Conservation (phyloP, 495 filamentous ascomycete species). For the Zalerion maritima region DNA sequence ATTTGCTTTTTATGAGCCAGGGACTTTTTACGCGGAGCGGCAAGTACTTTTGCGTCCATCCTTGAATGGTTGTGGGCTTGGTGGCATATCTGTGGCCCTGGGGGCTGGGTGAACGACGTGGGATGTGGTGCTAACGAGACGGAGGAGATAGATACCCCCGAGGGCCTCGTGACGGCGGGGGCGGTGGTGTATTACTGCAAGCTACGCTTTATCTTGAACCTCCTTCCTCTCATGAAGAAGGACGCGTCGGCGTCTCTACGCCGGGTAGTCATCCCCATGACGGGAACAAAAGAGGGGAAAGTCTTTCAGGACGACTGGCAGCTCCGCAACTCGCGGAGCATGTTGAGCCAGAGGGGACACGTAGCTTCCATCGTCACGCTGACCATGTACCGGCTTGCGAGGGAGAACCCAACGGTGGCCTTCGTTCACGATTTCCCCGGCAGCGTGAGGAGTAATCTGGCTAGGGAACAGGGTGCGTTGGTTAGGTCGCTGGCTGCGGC, state of each 20-base stretch:
- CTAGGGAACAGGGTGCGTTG: conserved; percentile 9
- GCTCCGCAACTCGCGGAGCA: conserved; percentile 13
- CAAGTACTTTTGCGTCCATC: conserved; percentile 1
- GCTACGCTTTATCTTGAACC: conserved; percentile 44
- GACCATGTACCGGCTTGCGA: conserved; percentile 31
- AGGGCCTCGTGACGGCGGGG: conserved; percentile 39
- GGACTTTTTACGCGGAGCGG: conserved; percentile 19
- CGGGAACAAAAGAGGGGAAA: conserved; percentile 36
- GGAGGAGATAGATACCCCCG: conserved; percentile 41
- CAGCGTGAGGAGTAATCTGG: conserved; percentile 30
- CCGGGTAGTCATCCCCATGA: conserved; percentile 45
- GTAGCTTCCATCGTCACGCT: conserved; percentile 34
- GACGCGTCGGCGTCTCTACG: conserved; percentile 31
- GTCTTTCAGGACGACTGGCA: conserved; percentile 35
- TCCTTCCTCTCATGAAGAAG: conserved; percentile 42
- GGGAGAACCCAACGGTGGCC: conserved; percentile 29
- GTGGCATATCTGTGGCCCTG: too few relatives aligned
- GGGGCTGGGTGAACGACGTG: background rate
- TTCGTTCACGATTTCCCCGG: conserved; percentile 49
- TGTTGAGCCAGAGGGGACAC: conserved; percentile 26
- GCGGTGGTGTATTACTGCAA: conserved; percentile 47
- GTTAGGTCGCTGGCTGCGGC: conserved; percentile 2
- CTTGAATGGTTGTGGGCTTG: background rate
- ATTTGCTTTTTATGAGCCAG: conserved; percentile 45
- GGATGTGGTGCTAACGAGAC: too few relatives aligned